Evolutionary conservation across 495 filamentous ascomycete genomes (phyloP).

Genomic region (Lophiotrema nucula): DNA sequence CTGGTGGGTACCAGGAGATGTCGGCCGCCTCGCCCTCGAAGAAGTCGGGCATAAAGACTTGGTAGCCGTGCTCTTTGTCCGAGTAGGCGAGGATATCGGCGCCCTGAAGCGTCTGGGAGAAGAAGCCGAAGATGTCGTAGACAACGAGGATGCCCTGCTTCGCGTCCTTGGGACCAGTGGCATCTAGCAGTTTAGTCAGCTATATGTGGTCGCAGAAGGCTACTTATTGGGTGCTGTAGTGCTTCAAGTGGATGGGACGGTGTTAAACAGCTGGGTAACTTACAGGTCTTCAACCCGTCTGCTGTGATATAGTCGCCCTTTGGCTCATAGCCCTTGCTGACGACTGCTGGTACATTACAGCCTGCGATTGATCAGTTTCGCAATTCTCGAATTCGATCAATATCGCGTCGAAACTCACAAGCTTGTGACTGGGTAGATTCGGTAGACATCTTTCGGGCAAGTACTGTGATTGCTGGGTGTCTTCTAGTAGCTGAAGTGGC

Average conservation of each 20-base stretch:
- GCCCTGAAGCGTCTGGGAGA: slow-evolving; percentile 53
- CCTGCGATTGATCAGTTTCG: slow-evolving; percentile 30
- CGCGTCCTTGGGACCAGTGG: slow-evolving; percentile 44
- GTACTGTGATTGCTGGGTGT: neutral
- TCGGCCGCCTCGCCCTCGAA: slow-evolving; percentile 36
- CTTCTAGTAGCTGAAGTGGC: too few relatives aligned
- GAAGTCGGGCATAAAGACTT: slow-evolving; percentile 39
- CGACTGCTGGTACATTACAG: slow-evolving; percentile 56
- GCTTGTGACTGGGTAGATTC: slow-evolving; percentile 35
- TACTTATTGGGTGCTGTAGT: too few relatives aligned
- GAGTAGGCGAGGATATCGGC: slow-evolving; percentile 52
- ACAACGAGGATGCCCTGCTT: slow-evolving; percentile 48
- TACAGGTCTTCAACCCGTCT: slow-evolving; percentile 64
- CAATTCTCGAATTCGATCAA: neutral
- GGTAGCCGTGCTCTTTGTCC: slow-evolving; percentile 29
- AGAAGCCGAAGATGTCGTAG: slow-evolving; percentile 58
- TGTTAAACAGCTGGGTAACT: slow-evolving; percentile 16
- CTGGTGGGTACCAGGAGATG: slow-evolving; percentile 36
- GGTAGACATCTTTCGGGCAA: slow-evolving; percentile 30
- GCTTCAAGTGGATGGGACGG: too few relatives aligned
- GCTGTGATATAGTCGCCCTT: slow-evolving; percentile 63
- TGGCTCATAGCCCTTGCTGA: slow-evolving; percentile 55
- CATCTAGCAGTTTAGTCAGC: slow-evolving; percentile 38
- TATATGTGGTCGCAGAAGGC: neutral
- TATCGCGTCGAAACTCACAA: slow-evolving; percentile 11